Percentiles rank a stretch among this genome's conserved stretches.
These are phyloP conservation scores for Kregervanrija delftensis DNA, from an alignment of 805 yeast genomes.

Conservation along the genomic window DNA sequence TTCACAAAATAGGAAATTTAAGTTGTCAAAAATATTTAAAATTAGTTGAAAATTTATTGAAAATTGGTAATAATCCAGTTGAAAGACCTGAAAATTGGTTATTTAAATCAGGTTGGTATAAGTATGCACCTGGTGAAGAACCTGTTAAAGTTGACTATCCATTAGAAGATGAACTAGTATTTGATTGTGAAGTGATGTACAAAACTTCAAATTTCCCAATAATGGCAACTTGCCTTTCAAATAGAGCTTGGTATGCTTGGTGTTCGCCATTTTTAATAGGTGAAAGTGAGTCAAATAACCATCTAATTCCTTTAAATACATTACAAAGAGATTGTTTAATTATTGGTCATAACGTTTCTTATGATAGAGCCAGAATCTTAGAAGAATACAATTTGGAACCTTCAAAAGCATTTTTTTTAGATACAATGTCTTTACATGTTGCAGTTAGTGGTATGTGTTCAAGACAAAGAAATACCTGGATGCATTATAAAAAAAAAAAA, in stretches of 20 bases:
- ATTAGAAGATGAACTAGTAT: constrained; percentile 61
- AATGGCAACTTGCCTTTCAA: constrained; percentile 73
- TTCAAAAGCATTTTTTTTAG: constrained; percentile 73
- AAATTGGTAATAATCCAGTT: constrained; percentile 25
- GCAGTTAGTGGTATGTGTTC: constrained; percentile 92
- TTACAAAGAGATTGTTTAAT: constrained; percentile 44
- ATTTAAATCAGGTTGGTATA: constrained; percentile 70
- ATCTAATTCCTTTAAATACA: constrained; percentile 68
- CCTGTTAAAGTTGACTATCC: constrained; percentile 66
- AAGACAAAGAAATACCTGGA: constrained; percentile 77
- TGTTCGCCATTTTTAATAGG: constrained; percentile 75
- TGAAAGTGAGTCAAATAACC: constrained; percentile 43
- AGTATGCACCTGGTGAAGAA: constrained; percentile 48
- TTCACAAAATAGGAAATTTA: constrained; percentile 56
- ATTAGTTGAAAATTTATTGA: constrained; percentile 40
- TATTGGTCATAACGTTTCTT: constrained; percentile 87
- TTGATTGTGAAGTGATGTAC: constrained; percentile 87
- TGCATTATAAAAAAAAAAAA: constrained; percentile 44
- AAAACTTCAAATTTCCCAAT: constrained; percentile 68
- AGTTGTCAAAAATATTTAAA: constrained; percentile 55
- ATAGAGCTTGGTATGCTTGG: constrained; percentile 90
- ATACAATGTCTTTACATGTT: constrained; percentile 89
- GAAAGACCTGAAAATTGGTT: constrained; percentile 48
- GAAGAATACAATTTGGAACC: constrained; percentile 73
- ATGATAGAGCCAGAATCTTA: constrained; percentile 76